Base-by-base conservation (phyloP, 2,329 filamentous ascomycete species). In the Aspergillus latus region DNA sequence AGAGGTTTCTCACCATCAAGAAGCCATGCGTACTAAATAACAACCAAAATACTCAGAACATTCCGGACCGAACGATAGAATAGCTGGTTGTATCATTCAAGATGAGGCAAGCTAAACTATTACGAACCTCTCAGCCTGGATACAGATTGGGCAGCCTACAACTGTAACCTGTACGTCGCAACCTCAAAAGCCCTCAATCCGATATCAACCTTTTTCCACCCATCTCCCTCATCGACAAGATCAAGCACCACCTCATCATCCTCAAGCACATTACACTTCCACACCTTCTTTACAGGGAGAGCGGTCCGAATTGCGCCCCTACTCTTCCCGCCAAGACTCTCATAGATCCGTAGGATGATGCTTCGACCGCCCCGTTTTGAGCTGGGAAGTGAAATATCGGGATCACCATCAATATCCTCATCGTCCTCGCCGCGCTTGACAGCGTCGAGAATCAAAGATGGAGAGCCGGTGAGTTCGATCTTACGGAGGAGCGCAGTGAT, bases 401-500 rank as follows among this genome's bases (percentile, higher is more conserved):
- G 42, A 21, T 84, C 83, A 3, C 80, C 66, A 2, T 74, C 76
- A 7, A 80, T 83, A 63, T 92, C 89, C 66, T 88, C 86, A 63
- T 93, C 89, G 65, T 93, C 89, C 69, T 93, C 89, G n/a, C 90
- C 94, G 56, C 94, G 88, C 82, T 99, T 99, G 72, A 99, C 82
- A 0, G 88, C 88, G 70, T 99, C 94, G 0, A 99, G 79, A 3
- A 99, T 79, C 16, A 99, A 78, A 2, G 88, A 87, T 8, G 80
- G 71, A 44, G 82, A 80, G 45, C 88, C 87, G 1, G 80, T 79
- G n/a, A 97, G 75, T 59, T 82, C 82, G 68, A 97, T 84, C 0
- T 88, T 84, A 37, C 78, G 76, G 56, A 78, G 73, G 2, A 34
- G n/a, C 3, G 30, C 1, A n/a, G 44, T 47, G 15, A 72, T 49